phyloP scores from a whole-genome alignment of 805 yeast species.

The Komagataella mondaviorum region DNA sequence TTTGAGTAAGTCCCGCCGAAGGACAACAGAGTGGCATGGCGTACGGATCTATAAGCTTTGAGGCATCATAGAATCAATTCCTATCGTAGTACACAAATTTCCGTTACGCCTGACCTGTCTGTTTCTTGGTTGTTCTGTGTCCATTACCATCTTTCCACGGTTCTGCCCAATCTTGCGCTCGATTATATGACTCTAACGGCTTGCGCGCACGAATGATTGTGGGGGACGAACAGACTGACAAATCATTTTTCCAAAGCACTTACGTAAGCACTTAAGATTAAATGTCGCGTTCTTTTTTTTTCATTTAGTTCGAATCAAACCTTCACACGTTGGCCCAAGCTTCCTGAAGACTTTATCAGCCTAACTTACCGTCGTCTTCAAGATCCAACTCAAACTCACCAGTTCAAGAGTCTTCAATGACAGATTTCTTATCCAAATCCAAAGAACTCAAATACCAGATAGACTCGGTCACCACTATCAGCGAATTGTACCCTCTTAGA shows the following conservation, averaged over 20 bases:
- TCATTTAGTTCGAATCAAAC: not conserved
- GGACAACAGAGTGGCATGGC: too few species aligned
- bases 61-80: too few species aligned
- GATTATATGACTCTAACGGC: too few species aligned
- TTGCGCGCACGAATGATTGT: too few species aligned
- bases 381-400: not conserved
- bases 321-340: not conserved
- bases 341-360: not conserved
- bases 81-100: too few species aligned
- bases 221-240: not conserved
- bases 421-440: not conserved
- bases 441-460: not conserved
- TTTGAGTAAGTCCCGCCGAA: too few species aligned
- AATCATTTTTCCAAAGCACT: not conserved
- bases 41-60: too few species aligned
- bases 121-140: too few species aligned
- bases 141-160: too few species aligned
- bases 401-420: not conserved
- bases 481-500: not conserved
- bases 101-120: too few species aligned
- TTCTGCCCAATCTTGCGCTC: too few species aligned
- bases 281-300: not conserved
- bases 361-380: not conserved
- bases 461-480: not conserved
- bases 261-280: not conserved